Evolutionary conservation across 805 yeast species (phyloP).

Genomic region (Starmera caribaea): DNA sequence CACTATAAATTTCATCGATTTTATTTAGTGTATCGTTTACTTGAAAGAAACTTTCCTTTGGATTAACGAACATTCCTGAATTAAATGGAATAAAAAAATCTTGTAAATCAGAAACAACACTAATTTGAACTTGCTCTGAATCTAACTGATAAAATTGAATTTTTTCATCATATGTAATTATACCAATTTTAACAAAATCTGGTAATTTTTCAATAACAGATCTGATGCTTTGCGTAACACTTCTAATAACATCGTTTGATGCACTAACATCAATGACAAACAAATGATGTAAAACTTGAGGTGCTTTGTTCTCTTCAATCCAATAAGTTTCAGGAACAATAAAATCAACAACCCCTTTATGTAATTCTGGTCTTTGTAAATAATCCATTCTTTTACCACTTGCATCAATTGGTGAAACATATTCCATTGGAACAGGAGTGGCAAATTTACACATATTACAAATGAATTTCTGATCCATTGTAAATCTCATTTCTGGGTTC

Average conservation of each 20-base stretch:
- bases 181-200: conserved; percentile 38
- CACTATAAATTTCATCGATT: conserved; percentile 37
- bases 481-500: conserved; percentile 69
- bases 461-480: conserved; percentile 50
- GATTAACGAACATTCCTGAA: conserved; percentile 73
- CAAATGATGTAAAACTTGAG: conserved; percentile 53
- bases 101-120: conserved; percentile 57
- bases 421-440: conserved; percentile 58
- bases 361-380: conserved; percentile 62
- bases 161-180: conserved; percentile 66
- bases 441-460: conserved; percentile 86
- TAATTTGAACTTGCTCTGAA: conserved; percentile 43
- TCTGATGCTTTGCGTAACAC: conserved; percentile 64
- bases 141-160: conserved; percentile 67
- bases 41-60: conserved; percentile 49
- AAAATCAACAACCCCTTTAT: conserved; percentile 77
- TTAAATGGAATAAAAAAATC: conserved; percentile 78
- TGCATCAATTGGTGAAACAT: conserved; percentile 50
- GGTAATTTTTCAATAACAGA: conserved; percentile 28
- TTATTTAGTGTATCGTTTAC: conserved; percentile 61
- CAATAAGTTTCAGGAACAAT: conserved; percentile 69
- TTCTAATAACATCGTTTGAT: conserved; percentile 46
- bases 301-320: conserved; percentile 27
- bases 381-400: conserved; percentile 57
- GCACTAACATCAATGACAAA: conserved; percentile 69